Base-by-base conservation (phyloP, 345 rosid genomes). In the Gynandropsis gynandra region DNA sequence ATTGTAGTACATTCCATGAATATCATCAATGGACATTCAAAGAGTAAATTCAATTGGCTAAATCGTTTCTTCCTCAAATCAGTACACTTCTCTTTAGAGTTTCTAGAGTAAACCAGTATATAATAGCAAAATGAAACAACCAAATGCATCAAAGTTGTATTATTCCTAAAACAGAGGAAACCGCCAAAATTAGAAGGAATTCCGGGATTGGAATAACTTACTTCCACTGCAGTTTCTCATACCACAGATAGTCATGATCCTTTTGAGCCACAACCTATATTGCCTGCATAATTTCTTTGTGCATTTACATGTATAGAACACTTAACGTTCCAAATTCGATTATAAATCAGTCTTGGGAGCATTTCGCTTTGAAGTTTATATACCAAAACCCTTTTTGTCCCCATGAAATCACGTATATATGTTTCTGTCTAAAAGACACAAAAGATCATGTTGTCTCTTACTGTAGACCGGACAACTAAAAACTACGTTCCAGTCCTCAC, bases 371-470 rank as follows among this genome's bases (percentile, higher is more conserved):
- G 29, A 24, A 24, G 29, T 24, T 24, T 24, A 24, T 24, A 24
- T 24, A 24, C 29, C 29, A 2, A 24, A 38, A 44, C 44, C 51
- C 38, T 43, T 65, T 40, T 51, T 51, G 37, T 45, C 14, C 49
- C 47, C 32, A 44, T 56, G 51, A 1, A 34, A 18, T 27, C 24
- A 12, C n/a, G n/a, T 58, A 31, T 45, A 48, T 65, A 38, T 39
- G 54, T 40, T 39, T 65, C 52, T 11, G 39, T 47, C 46, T 58
- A 52, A 53, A 46, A 9, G 50, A 58, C 32, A 5, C 44, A 46
- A 38, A 54, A 10, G 12, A 24, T 24, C 29, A 24, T 24, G 5
- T 24, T 5, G 29, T 24, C 29, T 24, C 29, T 24, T 24, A 5
- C 29, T 24, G 29, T 24, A 2, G 29, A 2, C 29, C 29, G 29